Evolutionary conservation across 306 rosid genomes (phyloP), one percentile per base, ranked within the genome.

Genomic region (Pueraria montana): DNA sequence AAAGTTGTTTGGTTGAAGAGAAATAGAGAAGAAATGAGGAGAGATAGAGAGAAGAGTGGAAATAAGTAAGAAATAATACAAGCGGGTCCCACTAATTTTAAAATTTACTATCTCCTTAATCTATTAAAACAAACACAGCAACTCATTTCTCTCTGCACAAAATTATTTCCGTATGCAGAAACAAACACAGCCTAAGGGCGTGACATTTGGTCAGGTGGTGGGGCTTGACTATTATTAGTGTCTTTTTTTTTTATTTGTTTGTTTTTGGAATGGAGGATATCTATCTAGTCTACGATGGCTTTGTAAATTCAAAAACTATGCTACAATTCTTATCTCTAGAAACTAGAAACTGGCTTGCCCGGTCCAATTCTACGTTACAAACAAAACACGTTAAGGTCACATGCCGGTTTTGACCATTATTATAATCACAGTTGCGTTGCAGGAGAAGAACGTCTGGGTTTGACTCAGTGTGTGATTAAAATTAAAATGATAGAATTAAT

Each of bases 151-250:
- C n/a, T n/a, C n/a, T n/a, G n/a, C n/a, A n/a, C n/a, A n/a, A n/a
- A n/a, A n/a, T n/a, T n/a, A n/a, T n/a, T n/a, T n/a, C n/a, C n/a
- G n/a, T n/a, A n/a, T n/a, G n/a, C n/a, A n/a, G n/a, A n/a, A n/a
- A n/a, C n/a, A n/a, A n/a, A n/a, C n/a, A n/a, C n/a, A n/a, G n/a
- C 6, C 43, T 38, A 38, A 24, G 83, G 21, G 76, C 50, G 86
- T 79, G 91, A 78, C 86, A 88, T 77, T 80, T 72, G 91, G 87
- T 80, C 72, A 49, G 53, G 80, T 74, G 78, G 78, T 80, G 87
- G 82, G 86, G 84, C 82, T 63, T 66, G 87, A 83, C 94, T 82
- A 82, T 86, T 79, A 83, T 81, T 79, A 79, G 72, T 66, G 42
- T n/a, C n/a, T 38, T 63, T 71, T 20, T 58, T 34, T 78, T 6